Evolutionary conservation across 2,329 filamentous ascomycete species (phyloP).

Genomic region (Pyrenophora teres): DNA sequence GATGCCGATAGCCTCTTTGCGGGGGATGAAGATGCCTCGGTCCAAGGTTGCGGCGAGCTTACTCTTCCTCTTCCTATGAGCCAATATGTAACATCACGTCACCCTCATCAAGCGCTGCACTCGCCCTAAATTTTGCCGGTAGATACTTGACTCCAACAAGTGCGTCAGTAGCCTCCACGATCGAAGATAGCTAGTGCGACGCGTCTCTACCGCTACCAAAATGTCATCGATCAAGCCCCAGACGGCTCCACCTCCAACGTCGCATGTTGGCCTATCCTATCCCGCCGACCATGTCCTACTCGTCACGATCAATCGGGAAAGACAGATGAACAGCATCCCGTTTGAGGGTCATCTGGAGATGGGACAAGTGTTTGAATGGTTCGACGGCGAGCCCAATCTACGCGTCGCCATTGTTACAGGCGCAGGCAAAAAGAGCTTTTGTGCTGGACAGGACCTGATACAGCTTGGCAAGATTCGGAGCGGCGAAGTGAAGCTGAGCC

Average conservation of each 20-base stretch:
- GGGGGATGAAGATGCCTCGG: constrained; percentile 12
- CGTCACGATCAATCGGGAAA: constrained; percentile 59
- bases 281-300: constrained; percentile 56
- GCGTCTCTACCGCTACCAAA: neutral
- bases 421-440: constrained; percentile 59
- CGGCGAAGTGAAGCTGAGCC: constrained; percentile 29
- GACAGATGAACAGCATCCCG: constrained; percentile 53
- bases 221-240: constrained; percentile 37
- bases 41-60: neutral
- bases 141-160: neutral
- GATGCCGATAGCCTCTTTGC: neutral
- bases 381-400: constrained; percentile 56
- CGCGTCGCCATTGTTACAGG: constrained; percentile 57
- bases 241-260: constrained; percentile 38
- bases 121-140: neutral
- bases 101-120: neutral
- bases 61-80: neutral
- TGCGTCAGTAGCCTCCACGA: neutral
- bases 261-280: constrained; percentile 50
- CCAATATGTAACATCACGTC: constrained; percentile 11
- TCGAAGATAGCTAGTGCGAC: neutral
- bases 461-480: constrained; percentile 45
- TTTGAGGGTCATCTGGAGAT: constrained; percentile 55
- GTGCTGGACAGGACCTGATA: constrained; percentile 60
- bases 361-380: constrained; percentile 58